Evolutionary conservation across 2,329 filamentous ascomycete species (phyloP).

Genomic region (Nemania sp.): DNA sequence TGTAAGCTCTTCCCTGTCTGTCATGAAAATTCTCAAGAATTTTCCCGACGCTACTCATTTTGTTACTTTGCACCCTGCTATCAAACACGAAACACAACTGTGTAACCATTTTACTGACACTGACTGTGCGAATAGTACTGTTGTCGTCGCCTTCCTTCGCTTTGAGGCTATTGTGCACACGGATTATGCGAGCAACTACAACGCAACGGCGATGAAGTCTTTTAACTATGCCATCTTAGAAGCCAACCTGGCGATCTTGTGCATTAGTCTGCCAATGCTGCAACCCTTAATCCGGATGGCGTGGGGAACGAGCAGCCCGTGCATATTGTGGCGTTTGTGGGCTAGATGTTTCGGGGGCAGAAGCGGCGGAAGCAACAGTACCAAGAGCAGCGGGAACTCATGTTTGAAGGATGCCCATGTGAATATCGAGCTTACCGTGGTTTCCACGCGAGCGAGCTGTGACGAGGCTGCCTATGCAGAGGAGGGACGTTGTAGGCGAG

Average conservation of each 20-base stretch:
- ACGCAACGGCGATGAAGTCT: conserved; percentile 20
- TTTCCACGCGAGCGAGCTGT: neutral
- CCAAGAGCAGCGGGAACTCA: neutral
- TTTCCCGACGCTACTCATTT: no score
- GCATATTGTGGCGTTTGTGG: neutral
- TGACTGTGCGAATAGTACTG: conserved; percentile 9
- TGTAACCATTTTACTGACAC: no score
- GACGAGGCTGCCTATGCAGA: neutral
- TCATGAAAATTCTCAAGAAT: no score
- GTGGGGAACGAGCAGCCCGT: neutral
- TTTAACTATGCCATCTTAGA: conserved; percentile 49
- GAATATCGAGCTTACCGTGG: neutral
- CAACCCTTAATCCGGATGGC: conserved; percentile 42
- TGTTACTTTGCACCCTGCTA: no score
- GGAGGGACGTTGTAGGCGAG: neutral
- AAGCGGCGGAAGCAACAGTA: neutral
- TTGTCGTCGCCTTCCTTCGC: conserved; percentile 30
- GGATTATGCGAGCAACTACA: conserved; percentile 30
- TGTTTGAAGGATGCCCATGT: neutral
- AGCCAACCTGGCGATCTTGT: conserved; percentile 56
- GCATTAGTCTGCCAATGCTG: conserved; percentile 58
- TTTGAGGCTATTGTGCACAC: conserved; percentile 30
- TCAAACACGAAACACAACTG: no score
- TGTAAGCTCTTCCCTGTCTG: conserved; percentile 56
- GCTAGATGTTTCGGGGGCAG: neutral